Evolutionary conservation across 23 red algal genomes (phyloP).

Genomic region (Gracilariopsis chorda): DNA sequence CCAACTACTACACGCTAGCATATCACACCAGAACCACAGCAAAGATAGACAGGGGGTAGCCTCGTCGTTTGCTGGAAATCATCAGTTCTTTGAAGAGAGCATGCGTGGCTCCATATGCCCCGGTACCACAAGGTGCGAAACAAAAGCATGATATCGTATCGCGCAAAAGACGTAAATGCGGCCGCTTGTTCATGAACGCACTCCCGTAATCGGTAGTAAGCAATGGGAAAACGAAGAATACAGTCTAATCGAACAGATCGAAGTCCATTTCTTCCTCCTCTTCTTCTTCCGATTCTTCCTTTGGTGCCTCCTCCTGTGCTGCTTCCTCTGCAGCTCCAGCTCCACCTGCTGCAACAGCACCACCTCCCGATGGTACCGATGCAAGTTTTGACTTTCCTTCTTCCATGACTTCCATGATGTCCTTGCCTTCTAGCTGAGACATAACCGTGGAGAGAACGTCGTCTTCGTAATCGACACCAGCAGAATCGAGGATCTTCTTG

Average conservation of each 20-base stretch:
- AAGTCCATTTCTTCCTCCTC: constrained; percentile 77
- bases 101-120: too few relatives aligned
- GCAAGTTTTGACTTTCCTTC: constrained; percentile 82
- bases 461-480: constrained; percentile 79
- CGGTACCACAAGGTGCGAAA: too few relatives aligned
- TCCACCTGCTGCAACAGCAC: constrained; percentile 23
- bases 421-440: constrained; percentile 70
- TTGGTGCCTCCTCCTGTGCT: constrained; percentile 63
- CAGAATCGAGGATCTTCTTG: constrained; percentile 81
- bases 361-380: constrained; percentile 81
- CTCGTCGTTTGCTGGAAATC: too few relatives aligned
- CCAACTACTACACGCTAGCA: too few relatives aligned
- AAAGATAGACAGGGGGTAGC: too few relatives aligned
- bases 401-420: constrained; percentile 71
- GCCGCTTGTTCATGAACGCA: neutral
- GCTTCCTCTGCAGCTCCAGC: constrained; percentile 46
- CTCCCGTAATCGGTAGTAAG: neutral
- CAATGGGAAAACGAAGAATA: neutral
- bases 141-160: too few relatives aligned
- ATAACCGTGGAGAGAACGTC: constrained; percentile 49
- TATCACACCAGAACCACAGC: too few relatives aligned
- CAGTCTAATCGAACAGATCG: constrained; percentile 78
- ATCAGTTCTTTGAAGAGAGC: too few relatives aligned
- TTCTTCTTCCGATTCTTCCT: constrained; percentile 79
- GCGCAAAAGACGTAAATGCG: too few relatives aligned